phyloP scores from a whole-genome alignment of 345 rosid species.

The Cardamine chenopodiifolia region DNA sequence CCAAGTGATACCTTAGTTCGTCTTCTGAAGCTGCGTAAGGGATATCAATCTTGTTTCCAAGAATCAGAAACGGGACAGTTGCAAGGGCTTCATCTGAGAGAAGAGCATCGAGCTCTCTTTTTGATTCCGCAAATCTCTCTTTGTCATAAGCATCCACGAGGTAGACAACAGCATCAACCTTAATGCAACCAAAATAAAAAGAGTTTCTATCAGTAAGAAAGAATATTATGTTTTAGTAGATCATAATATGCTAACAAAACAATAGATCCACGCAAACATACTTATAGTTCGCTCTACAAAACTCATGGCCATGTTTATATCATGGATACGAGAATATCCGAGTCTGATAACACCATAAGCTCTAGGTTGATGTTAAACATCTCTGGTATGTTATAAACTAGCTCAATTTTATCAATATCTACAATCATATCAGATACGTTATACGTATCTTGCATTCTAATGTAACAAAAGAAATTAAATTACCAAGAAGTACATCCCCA shows the following conservation, averaged over 20 bases:
- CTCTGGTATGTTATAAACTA: neutral
- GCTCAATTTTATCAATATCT: neutral
- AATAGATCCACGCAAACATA: neutral
- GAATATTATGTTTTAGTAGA: neutral
- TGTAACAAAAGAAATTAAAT: neutral
- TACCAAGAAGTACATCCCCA: neutral
- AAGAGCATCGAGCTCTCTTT: constrained; percentile 66
- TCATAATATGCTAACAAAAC: constrained; percentile 1
- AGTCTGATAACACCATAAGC: neutral
- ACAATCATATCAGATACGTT: neutral
- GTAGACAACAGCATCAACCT: constrained; percentile 82
- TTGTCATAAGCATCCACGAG: constrained; percentile 73
- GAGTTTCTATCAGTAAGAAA: constrained; percentile 11
- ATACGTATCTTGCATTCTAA: neutral
- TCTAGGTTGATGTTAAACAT: neutral
- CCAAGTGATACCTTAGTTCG: constrained; percentile 65
- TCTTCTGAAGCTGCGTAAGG: constrained; percentile 76
- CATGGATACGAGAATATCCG: neutral
- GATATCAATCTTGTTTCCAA: constrained; percentile 75
- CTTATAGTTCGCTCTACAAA: neutral
- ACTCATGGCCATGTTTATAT: neutral
- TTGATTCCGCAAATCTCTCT: constrained; percentile 66
- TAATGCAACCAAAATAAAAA: neutral
- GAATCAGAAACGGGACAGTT: constrained; percentile 65
- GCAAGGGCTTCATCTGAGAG: constrained; percentile 62